Base-by-base conservation (phyloP, 2,329 filamentous ascomycete genomes). In the Fusarium nematophilum region DNA sequence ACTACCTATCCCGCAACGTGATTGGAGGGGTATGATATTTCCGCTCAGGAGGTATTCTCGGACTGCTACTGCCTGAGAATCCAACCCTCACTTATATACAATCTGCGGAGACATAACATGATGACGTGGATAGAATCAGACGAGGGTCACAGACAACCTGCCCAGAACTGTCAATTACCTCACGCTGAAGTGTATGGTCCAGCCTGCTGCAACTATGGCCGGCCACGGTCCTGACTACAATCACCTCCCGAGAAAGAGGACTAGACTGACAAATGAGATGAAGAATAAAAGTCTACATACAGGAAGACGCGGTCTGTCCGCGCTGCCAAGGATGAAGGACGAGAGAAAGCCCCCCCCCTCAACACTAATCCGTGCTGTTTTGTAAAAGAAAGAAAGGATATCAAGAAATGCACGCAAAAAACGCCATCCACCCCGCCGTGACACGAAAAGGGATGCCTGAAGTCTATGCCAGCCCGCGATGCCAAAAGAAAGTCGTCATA, bases 381-480 rank as follows among this genome's bases (percentile, higher is more conserved):
- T 58, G 42, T 36, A 30, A 61, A 43, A 56, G 61, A 61, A 60
- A 43, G 62, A 67, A 70, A 65, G 70, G 67, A 71, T 72, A 73
- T 73, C 62, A 68, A 61, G 54, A 65, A 66, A 64, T 57, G 59
- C 60, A 71, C 52, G 57, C 45, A 64, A 64, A 65, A 65, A 76
- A 76, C 72, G 71, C 72, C 73, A 48, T 53, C 71, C 65, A 66
- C 62, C 66, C 70, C 61, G 61, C 66, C 65, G 59, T 65, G 61
- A 60, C 57, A 70, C 55, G 47, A 64, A 66, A 57, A 57, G 54
- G 63, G 71, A 67, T 66, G 59, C 62, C 56, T 68, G 61, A 65
- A 64, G 66, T 77, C 74, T 77, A 77, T 76, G 72, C 70, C 66
- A 68, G 59, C 66, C 71, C 69, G 65, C 69, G 66, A 71, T 73